Base-by-base conservation (phyloP, 345 rosid genomes). In the Anastatica hierochuntica region DNA sequence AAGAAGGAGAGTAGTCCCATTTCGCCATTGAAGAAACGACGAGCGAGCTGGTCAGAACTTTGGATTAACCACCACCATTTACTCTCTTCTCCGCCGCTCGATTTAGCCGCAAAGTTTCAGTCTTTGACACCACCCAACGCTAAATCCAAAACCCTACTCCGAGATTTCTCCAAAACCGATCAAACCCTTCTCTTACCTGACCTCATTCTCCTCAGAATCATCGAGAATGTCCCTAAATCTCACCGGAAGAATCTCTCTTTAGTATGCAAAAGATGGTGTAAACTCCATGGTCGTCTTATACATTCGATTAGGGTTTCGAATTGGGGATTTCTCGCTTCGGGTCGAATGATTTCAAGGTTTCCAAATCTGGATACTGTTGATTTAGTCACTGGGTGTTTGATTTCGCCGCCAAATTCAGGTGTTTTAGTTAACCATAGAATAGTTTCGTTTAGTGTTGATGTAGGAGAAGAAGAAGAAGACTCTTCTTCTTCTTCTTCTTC, bases 181-280 rank as follows among this genome's bases (percentile, higher is more conserved):
- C 77, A 72, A 1, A 92, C 96, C 13, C 88, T 79, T 43, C 71
- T 79, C 45, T 69, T 92, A 19, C 60, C 87, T 35, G 96, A 88
- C 72, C 88, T 77, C 26, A 69, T 78, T 34, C 86, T 92, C 63
- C 79, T 88, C 67, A 49, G 65, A 53, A 69, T 92, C 68, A 76
- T 85, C 69, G 63, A 74, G 4, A 79, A 53, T 15, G 67, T 83
- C 42, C 88, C 95, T 1, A 30, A 23, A 40, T 77, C 86, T 11
- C 92, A 80, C 51, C 67, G 75, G 18, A 63, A 64, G 49, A 45
- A 60, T 33, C 87, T 75, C 33, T 83, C 76, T 29, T 77, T 81
- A 18, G 95, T 83, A n/a, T 84, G 98, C 68, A 88, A 81, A 64
- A 82, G 98, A 48, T 92, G 98, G 98, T 47, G 76, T 10, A 64